phyloP scores from a whole-genome alignment of 495 filamentous ascomycete genomes.

The Podospora sp. region DNA sequence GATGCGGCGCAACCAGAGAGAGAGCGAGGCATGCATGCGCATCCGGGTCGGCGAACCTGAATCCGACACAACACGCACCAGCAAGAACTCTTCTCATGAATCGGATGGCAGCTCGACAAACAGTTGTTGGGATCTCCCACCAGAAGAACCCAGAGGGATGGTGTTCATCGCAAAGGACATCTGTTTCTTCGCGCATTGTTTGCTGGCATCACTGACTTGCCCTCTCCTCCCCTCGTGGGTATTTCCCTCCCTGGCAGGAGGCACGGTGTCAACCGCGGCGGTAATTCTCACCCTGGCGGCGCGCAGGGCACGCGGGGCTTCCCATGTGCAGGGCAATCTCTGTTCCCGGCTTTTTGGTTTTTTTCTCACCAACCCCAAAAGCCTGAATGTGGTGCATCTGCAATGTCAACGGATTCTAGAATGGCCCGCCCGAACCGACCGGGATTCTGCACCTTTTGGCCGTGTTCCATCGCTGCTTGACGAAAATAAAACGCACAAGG shows the following conservation, averaged over 20 bases:
- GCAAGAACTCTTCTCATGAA: background rate
- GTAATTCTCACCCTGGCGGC: background rate
- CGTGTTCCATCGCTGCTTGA: background rate
- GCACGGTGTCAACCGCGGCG: background rate
- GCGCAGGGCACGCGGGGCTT: background rate
- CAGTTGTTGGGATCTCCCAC: background rate
- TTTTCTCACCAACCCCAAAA: background rate
- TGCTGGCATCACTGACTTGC: background rate
- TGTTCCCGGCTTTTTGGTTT: constrained; percentile 1
- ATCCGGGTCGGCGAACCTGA: background rate
- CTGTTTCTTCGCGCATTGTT: background rate
- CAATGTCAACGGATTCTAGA: background rate
- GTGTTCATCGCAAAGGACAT: too few species aligned
- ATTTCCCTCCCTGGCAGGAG: background rate
- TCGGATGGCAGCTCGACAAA: background rate
- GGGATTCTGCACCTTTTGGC: background rate
- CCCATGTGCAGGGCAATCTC: background rate
- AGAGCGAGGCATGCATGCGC: constrained; percentile 24
- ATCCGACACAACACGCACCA: background rate
- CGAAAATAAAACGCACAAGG: background rate
- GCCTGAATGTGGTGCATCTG: background rate
- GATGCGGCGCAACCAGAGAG: constrained; percentile 23
- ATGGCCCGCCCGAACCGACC: background rate
- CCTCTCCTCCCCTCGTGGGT: too few species aligned
- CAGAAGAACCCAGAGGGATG: too few species aligned